Conservation (phyloP, 495 filamentous ascomycete genomes). For the Barbatosphaeria neglecta region DNA sequence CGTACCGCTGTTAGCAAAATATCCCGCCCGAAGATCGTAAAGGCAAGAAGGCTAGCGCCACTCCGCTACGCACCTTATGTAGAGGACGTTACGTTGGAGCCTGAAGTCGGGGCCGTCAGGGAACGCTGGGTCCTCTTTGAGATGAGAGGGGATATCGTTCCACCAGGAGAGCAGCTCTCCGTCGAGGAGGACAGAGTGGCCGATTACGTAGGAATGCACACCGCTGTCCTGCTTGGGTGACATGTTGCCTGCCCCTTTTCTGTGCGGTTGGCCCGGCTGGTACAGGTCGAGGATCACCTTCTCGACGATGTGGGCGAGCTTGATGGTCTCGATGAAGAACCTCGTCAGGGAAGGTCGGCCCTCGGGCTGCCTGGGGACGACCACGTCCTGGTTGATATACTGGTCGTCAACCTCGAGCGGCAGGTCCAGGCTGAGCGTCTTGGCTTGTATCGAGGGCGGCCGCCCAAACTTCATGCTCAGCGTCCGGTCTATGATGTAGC, state of each 20-base stretch:
- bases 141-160: not conserved
- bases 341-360: not conserved
- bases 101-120: not conserved
- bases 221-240: not conserved
- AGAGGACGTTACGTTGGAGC: not conserved
- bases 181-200: not conserved
- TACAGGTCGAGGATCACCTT: not conserved
- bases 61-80: not conserved
- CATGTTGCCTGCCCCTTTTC: not conserved
- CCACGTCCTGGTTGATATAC: not conserved
- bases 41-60: too few species aligned
- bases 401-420: not conserved
- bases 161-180: not conserved
- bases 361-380: not conserved
- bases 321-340: not conserved
- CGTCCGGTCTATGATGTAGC: slow-evolving; percentile 24
- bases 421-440: not conserved
- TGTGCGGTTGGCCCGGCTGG: not conserved
- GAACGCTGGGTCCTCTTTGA: not conserved
- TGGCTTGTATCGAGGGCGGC: slow-evolving; percentile 15
- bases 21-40: too few species aligned
- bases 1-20: too few species aligned
- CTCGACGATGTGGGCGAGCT: not conserved
- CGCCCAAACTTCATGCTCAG: slow-evolving; percentile 25
- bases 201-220: not conserved